phyloP scores from a whole-genome alignment of 129 eudicot species.

The Gnaphalium uliginosum region DNA sequence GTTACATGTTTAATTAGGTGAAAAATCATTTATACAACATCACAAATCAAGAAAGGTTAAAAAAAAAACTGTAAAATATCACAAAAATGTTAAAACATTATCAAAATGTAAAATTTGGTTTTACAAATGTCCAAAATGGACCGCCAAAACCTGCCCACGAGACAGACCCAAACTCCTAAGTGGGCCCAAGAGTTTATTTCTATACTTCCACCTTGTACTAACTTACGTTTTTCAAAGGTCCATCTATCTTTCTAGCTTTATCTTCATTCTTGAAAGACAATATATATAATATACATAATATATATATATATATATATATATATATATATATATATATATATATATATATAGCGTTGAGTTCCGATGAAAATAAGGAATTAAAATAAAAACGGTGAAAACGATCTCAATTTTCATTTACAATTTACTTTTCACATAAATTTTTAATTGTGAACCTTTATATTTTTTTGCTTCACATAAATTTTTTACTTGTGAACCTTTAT shows the following conservation, averaged over 20 bases:
- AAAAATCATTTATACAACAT: too few relatives aligned
- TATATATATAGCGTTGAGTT: too few relatives aligned
- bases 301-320: too few relatives aligned
- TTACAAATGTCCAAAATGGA: slow-evolving; percentile 9
- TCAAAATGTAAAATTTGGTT: neutral
- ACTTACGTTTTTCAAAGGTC: neutral
- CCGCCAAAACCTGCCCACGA: neutral
- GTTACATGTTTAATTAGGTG: neutral
- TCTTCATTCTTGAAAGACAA: neutral
- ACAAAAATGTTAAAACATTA: neutral
- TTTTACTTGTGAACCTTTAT: too few relatives aligned
- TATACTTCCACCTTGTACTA: neutral
- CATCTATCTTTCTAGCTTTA: neutral
- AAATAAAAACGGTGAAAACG: too few relatives aligned
- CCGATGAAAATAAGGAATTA: too few relatives aligned
- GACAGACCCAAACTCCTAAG: neutral
- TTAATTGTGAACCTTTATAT: too few relatives aligned
- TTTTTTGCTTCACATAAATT: too few relatives aligned
- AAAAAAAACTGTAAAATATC: neutral
- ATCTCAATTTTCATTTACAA: too few relatives aligned
- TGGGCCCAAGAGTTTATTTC: neutral
- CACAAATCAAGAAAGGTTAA: neutral
- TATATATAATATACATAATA: too few relatives aligned
- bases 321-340: too few relatives aligned
- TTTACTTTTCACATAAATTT: too few relatives aligned